Percentiles rank a stretch among this genome's conserved stretches.
Conservation (phyloP, 306 rosid species). For the Trichosanthes cucumerina region DNA sequence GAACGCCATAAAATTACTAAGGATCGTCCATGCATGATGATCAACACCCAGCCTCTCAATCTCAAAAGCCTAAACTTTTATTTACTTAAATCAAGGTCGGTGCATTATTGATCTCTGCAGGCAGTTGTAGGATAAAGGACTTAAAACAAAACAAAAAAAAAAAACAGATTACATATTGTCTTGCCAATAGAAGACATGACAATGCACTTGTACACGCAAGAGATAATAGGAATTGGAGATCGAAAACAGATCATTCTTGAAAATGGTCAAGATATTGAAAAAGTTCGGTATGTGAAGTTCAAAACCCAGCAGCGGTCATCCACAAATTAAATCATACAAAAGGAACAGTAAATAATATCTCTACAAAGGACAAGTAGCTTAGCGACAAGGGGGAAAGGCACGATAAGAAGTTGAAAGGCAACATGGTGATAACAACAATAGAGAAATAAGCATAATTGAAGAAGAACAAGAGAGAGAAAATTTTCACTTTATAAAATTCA, state of each 20-base stretch:
- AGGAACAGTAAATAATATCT: background rate
- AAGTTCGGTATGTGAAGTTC: background rate
- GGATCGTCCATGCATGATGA: background rate
- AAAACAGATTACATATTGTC: background rate
- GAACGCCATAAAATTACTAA: background rate
- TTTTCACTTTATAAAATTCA: background rate
- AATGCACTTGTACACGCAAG: background rate
- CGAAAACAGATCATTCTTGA: background rate
- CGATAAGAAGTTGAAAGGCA: background rate
- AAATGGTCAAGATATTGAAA: background rate
- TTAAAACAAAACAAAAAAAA: background rate
- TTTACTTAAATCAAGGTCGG: background rate
- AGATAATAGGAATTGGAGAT: background rate
- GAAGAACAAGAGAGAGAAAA: background rate
- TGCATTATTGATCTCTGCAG: background rate
- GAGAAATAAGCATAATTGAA: background rate
- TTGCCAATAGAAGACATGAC: background rate
- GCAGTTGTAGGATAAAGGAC: background rate
- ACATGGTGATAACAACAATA: background rate
- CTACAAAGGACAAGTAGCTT: background rate
- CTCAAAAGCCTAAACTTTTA: background rate
- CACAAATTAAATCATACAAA: background rate
- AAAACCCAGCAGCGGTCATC: background rate
- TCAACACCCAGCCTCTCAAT: background rate
- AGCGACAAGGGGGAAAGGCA: background rate